These are phyloP conservation scores for Parachaetomium inaequale DNA, from an alignment of 495 filamentous ascomycete genomes.

Conservation along the genomic window DNA sequence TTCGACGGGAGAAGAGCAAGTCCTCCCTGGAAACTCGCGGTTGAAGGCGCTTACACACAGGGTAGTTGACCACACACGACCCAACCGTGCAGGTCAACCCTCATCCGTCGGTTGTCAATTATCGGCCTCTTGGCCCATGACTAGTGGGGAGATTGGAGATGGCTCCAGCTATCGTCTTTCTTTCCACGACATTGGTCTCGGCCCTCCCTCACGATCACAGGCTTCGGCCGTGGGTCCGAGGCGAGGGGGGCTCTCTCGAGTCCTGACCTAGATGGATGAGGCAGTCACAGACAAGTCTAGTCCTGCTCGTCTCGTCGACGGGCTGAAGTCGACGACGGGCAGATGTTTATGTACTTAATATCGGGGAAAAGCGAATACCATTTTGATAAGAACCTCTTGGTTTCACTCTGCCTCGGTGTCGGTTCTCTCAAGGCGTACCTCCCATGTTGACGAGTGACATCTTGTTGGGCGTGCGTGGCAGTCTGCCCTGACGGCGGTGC, in stretches of 20 bases:
- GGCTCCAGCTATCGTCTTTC: neutral
- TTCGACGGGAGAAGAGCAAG: neutral
- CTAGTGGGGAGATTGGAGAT: neutral
- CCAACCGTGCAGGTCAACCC: neutral
- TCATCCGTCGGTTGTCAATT: neutral
- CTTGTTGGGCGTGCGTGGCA: too few species aligned
- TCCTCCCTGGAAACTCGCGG: neutral
- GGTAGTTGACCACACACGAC: neutral
- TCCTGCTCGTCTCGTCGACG: neutral
- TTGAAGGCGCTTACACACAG: constrained; percentile 2
- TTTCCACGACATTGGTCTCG: neutral
- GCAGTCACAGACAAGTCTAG: neutral
- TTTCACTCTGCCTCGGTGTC: neutral
- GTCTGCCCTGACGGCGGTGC: too few species aligned
- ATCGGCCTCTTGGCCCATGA: neutral
- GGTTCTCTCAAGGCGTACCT: too few species aligned
- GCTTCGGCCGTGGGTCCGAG: neutral
- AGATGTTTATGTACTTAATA: constrained; percentile 13
- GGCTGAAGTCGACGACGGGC: neutral
- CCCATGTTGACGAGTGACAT: too few species aligned
- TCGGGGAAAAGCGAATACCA: constrained; percentile 13
- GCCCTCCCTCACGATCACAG: neutral
- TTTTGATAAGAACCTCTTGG: neutral
- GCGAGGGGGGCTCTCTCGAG: neutral
- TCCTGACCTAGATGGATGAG: neutral